Base-by-base conservation (phyloP, 2,329 filamentous ascomycete species). In the Neonectria hederae region DNA sequence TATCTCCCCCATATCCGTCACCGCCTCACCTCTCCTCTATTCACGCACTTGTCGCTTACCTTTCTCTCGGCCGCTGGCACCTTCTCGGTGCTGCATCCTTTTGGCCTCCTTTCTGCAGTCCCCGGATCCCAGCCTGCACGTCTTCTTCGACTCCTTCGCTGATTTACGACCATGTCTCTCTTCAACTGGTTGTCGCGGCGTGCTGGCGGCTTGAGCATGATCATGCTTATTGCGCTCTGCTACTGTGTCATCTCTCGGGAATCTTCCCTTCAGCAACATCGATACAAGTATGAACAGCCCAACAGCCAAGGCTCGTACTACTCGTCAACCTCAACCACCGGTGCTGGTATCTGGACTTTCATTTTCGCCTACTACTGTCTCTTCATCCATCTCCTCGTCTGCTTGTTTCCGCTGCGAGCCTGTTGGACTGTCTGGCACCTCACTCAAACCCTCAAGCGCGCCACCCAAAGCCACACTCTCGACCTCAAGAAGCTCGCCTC, bases 291-390 rank as follows among this genome's bases (percentile, higher is more conserved):
- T 75, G 75, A 78, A 66, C 79, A 81, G 56, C 76, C 78, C 56
- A 77, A 80, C 68, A 79, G 68, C 66, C 73, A 76, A 65, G 66
- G 59, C 26, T 65, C 67, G 13, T 67, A 76, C 68, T 74, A 78
- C 48, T 73, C 77, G 11, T 74, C 76, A 14, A 68, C 74, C 3
- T 68, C 75, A 4, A 68, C 69, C 1, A 71, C 78, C 40, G 83
- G 84, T 28, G 83, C 79, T 42, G 84, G 85, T 32, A 72, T 82
- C 52, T 86, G 80, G 81, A 86, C 85, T 14, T 75, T 82, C 53
- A 32, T 87, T 30, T 90, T 90, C 72, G 83, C 88, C 54, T 88
- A 87, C 72, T 92, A 92, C 77, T 88, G 86, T 56, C 80, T 92
- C 19, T 75, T 90, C 35, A 85, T 92, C 60, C 90, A 92, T 75